Base-by-base conservation (phyloP, 2,329 filamentous ascomycete genomes). In the Tolypocladium capitatum region DNA sequence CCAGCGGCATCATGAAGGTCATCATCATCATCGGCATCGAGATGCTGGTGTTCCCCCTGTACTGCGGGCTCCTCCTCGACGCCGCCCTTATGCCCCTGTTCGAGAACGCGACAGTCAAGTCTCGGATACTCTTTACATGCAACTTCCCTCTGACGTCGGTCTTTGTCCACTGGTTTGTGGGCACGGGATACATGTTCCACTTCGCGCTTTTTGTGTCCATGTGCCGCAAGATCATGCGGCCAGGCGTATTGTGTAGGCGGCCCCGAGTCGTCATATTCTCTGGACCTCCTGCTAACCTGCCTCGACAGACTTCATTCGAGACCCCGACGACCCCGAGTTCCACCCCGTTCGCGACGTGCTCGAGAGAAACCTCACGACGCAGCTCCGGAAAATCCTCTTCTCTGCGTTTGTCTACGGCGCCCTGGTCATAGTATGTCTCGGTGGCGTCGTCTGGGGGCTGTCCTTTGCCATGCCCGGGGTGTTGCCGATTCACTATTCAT, bases 141-240 rank as follows among this genome's bases (percentile, higher is more conserved):
- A 74, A 80, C 51, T 88, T 84, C 51, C 92, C 92, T 0, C 76
- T 91, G 55, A 96, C 89, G 1, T 95, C 91, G 14, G 80, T 94
- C 14, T 98, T 98, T 63, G 85, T 97, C 46, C 92, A 98, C 64
- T 98, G 92, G 92, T 98, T 98, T 60, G 84, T 96, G 48, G 92
- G 92, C 44, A 98, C 92, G 4, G 94, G 90, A 53, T 98, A 98
- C 66, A 98, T 98, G 94, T 98, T 98, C 68, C 92, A 98, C 63
- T 98, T 98, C 63, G 92, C 92, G 5, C 76, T 98, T 3, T 98
- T 98, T 62, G 92, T 98, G 18, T 94, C 90, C 48, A 97, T 98
- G 90, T 98, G 92, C 66, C 83, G 92, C 52, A 96, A 95, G 69
- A 95, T 97, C 50, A 86, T 98, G 83, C 83, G 92, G 53, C 88